Evolutionary conservation across 805 yeast genomes (phyloP).

Genomic region (Tanozyma kutaoensis): DNA sequence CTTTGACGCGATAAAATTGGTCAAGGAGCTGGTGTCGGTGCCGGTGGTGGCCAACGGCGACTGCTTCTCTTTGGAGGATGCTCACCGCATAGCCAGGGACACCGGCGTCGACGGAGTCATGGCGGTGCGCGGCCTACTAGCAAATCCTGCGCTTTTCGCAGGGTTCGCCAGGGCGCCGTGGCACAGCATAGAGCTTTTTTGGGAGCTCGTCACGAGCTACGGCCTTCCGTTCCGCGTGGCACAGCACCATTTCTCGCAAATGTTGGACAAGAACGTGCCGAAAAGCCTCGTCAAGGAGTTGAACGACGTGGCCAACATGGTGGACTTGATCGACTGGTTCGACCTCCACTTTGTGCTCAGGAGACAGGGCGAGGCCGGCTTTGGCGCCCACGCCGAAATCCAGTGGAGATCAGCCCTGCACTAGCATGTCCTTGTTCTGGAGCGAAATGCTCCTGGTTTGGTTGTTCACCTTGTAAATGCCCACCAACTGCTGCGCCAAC

Average conservation of each 20-base stretch:
- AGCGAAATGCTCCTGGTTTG: slow-evolving; percentile 79
- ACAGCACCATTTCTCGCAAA: slow-evolving; percentile 82
- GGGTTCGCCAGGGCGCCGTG: slow-evolving; percentile 72
- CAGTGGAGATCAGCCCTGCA: no score
- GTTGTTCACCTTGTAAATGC: slow-evolving; percentile 86
- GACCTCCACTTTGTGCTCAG: slow-evolving; percentile 56
- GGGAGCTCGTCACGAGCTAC: slow-evolving; percentile 65
- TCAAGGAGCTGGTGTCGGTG: slow-evolving; percentile 40
- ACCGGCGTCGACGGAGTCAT: slow-evolving; percentile 88
- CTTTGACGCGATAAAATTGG: slow-evolving; percentile 61
- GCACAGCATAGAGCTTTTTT: slow-evolving; percentile 76
- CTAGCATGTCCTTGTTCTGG: slow-evolving; percentile 59
- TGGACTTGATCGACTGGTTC: slow-evolving; percentile 72
- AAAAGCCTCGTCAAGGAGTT: slow-evolving; percentile 30
- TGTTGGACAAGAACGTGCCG: slow-evolving; percentile 48
- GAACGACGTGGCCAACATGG: slow-evolving; percentile 44
- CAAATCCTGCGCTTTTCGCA: slow-evolving; percentile 80
- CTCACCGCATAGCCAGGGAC: slow-evolving; percentile 39
- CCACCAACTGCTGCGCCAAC: slow-evolving; percentile 85
- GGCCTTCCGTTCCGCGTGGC: slow-evolving; percentile 77
- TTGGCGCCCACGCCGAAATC: slow-evolving; percentile 19
- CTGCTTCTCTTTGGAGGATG: slow-evolving; percentile 58
- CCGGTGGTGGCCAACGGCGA: slow-evolving; percentile 99
- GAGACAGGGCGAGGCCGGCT: slow-evolving; percentile 57
- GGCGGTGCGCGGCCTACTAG: slow-evolving; percentile 84